phyloP scores from a whole-genome alignment of 2,329 filamentous ascomycete species.

The Clarireedia monteithiana region DNA sequence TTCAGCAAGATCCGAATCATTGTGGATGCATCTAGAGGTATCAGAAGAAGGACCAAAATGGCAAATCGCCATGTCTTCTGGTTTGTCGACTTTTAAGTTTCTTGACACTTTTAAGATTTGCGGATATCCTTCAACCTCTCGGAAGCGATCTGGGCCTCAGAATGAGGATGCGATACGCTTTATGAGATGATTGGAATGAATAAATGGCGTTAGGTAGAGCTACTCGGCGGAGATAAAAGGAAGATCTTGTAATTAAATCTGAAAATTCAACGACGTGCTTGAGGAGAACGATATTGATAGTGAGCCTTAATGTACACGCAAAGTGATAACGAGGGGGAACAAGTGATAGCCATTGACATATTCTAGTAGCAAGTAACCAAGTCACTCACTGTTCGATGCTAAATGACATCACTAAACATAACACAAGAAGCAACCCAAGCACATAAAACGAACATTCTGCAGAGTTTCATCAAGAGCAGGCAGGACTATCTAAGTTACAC shows the following conservation, averaged over 20 bases:
- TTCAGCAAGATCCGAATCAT: not conserved
- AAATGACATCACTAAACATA: not conserved
- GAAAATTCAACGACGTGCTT: no score
- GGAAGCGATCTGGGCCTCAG: not conserved
- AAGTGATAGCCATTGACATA: no score
- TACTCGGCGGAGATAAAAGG: not conserved
- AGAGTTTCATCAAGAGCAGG: no score
- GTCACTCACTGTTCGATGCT: not conserved
- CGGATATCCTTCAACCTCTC: not conserved
- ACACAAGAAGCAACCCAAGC: not conserved
- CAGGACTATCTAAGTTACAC: no score
- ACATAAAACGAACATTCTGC: no score
- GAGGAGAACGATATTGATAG: not conserved
- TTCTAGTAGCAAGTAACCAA: no score
- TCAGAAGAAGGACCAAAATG: not conserved
- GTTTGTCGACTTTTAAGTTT: constrained; percentile 5
- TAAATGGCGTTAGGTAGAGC: constrained; percentile 11
- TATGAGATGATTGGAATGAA: not conserved
- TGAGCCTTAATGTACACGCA: not conserved
- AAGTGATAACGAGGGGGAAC: not conserved
- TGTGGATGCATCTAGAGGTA: constrained; percentile 5
- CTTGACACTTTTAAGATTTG: not conserved
- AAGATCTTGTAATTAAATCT: constrained; percentile 1
- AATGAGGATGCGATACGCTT: constrained; percentile 4
- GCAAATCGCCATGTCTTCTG: not conserved